These are phyloP conservation scores for Saxophila tyrrhenica DNA, from an alignment of 495 filamentous ascomycete genomes.

Conservation along the genomic window DNA sequence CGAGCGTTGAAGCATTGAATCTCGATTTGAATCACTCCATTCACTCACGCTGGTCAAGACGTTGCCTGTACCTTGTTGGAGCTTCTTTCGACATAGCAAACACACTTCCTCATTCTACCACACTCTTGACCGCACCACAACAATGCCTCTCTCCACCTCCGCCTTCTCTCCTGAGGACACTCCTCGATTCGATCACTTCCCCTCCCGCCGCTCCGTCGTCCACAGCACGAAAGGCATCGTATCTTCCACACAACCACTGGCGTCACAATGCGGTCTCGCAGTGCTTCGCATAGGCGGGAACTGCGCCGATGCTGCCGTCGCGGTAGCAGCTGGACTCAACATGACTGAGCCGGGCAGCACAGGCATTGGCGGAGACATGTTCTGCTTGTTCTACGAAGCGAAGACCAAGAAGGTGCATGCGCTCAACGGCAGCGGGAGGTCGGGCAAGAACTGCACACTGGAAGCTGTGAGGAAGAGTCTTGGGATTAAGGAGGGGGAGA, in stretches of 20 bases:
- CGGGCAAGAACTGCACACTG: slow-evolving; percentile 56
- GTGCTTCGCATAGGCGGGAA: slow-evolving; percentile 83
- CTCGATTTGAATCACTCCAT: too few species aligned
- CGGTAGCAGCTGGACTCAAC: slow-evolving; percentile 79
- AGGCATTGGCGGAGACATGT: slow-evolving; percentile 97
- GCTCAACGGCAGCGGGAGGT: slow-evolving; percentile 83
- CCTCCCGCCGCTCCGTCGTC: slow-evolving; percentile 80
- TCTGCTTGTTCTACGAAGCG: slow-evolving; percentile 87
- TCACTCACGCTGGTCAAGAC: too few species aligned
- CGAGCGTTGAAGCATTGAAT: too few species aligned
- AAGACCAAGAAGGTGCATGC: slow-evolving; percentile 69
- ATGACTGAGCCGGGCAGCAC: slow-evolving; percentile 89
- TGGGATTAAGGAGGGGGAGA: slow-evolving; percentile 48
- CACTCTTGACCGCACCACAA: too few species aligned
- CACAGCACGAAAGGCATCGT: slow-evolving; percentile 92
- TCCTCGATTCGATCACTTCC: slow-evolving; percentile 53
- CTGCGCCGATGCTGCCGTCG: slow-evolving; percentile 90
- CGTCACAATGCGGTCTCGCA: slow-evolving; percentile 74
- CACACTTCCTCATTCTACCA: too few species aligned
- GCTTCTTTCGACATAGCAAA: too few species aligned
- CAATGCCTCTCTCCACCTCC: slow-evolving; percentile 14
- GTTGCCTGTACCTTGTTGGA: too few species aligned
- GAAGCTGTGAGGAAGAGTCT: slow-evolving; percentile 58
- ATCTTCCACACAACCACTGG: slow-evolving; percentile 81
- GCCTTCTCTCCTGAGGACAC: slow-evolving; percentile 40